Base-by-base conservation (phyloP, 192 early-diverging fungal genomes). In the Polychytrium aggregatum region DNA sequence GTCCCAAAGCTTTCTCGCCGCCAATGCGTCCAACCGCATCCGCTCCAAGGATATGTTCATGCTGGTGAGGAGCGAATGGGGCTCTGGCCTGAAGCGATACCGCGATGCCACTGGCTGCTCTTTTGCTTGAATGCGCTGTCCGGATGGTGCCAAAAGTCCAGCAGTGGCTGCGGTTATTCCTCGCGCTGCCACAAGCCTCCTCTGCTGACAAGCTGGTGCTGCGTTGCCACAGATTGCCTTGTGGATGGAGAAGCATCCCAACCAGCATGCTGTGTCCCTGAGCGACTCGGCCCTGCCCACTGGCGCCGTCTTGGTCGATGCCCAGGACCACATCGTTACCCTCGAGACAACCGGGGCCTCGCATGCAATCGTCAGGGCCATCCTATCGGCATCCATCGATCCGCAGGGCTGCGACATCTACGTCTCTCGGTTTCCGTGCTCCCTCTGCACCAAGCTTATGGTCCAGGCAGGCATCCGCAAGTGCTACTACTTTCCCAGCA, bases 381-480 rank as follows among this genome's bases (percentile, higher is more conserved):
- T 67, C 27, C 18, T 67, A 17, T 28, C 26, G 27, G 41, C 52
- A 13, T 18, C 60, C 4, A 48, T 40, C 2, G 60, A 62, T 25
- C 43, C 62, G 8, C 41, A 31, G 3, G 65, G 65, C n/a, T 67
- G 53, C 46, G 65, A 67, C 46, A 53, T 67, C 17, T 64, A 53
- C 37, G 40, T 67, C n/a, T 67, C 65, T 3, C 50, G 65, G 18
- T 67, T 63, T 27, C 65, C 65, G 6, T 67, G 65, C 34, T 21
- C 51, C 21, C 33, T 67, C 30, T 67, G 65, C 49, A 67, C 53
- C 30, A 62, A 63, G 27, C 17, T 67, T 25, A 63, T 63, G 46
- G 60, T 67, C 21, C 65, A 67, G 41, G 59, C 60, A 16, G 65
- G 61, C 16, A 55, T 63, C 14, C 46, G 56, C n/a, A 67, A 60